phyloP scores from a whole-genome alignment of 805 yeast genomes.

The Zygosaccharomyces kombuchaensis region DNA sequence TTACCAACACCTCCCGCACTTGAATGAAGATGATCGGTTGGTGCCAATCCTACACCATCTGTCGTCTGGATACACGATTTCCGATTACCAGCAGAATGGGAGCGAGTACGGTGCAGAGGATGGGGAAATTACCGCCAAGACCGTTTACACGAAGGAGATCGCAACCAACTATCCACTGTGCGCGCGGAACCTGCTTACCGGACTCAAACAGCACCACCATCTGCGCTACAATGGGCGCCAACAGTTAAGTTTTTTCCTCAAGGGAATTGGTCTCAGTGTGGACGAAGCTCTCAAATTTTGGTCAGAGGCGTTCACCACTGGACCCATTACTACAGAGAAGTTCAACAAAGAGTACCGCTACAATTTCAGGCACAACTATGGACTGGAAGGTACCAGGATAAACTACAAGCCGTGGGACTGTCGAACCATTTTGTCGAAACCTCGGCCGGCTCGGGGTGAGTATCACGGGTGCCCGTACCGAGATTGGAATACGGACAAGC shows the following conservation, averaged over 20 bases:
- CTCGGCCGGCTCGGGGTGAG: slow-evolving; percentile 64
- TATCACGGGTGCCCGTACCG: slow-evolving; percentile 93
- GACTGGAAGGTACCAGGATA: slow-evolving; percentile 83
- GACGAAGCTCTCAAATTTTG: slow-evolving; percentile 89
- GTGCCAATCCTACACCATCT: slow-evolving; percentile 79
- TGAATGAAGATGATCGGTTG: slow-evolving; percentile 89
- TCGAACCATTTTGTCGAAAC: slow-evolving; percentile 65
- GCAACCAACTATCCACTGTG: slow-evolving; percentile 78
- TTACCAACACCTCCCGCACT: slow-evolving; percentile 70
- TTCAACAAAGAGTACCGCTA: slow-evolving; percentile 87
- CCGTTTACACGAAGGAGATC: slow-evolving; percentile 51
- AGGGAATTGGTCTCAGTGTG: slow-evolving; percentile 81
- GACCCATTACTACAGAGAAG: slow-evolving; percentile 56
- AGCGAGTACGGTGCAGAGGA: slow-evolving; percentile 31
- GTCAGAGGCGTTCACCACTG: slow-evolving; percentile 64
- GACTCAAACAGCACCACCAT: slow-evolving; percentile 60
- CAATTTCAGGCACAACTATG: slow-evolving; percentile 84
- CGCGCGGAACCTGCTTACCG: slow-evolving; percentile 60
- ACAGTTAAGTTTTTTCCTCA: slow-evolving; percentile 77
- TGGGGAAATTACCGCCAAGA: slow-evolving; percentile 55
- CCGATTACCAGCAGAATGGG: slow-evolving; percentile 43
- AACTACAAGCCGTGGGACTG: slow-evolving; percentile 87
- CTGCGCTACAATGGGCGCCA: slow-evolving; percentile 79
- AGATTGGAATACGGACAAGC: slow-evolving; percentile 61
- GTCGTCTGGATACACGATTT: slow-evolving; percentile 63